A percentile compares a stretch with the other conserved stretches of the same genome.
These are phyloP conservation scores for Guyanaporus albipodus DNA, from an alignment of 768 basidiomycete species.

Conservation along the genomic window DNA sequence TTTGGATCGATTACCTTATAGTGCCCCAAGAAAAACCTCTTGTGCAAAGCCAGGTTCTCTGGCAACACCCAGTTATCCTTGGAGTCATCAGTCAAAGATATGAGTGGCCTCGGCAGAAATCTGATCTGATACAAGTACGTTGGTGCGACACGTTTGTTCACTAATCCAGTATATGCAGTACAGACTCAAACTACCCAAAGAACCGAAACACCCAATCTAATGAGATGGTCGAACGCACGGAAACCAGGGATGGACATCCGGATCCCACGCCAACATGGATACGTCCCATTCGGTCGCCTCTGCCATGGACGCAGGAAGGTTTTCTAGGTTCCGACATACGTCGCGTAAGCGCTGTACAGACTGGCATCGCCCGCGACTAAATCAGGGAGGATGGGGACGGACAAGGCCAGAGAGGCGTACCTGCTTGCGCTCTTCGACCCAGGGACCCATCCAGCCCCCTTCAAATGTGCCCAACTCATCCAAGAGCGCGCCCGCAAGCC, in stretches of 20 bases:
- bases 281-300: slow-evolving; percentile 38
- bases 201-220: too few relatives aligned
- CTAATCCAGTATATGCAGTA: too few relatives aligned
- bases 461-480: slow-evolving; percentile 22
- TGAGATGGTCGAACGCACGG: slow-evolving; percentile 32
- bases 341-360: slow-evolving; percentile 36
- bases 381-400: too few relatives aligned
- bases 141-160: too few relatives aligned
- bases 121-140: too few relatives aligned
- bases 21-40: too few relatives aligned
- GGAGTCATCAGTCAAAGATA: too few relatives aligned
- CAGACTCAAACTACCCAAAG: too few relatives aligned
- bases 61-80: too few relatives aligned
- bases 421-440: slow-evolving; percentile 45
- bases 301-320: slow-evolving; percentile 35
- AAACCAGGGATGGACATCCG: slow-evolving; percentile 49
- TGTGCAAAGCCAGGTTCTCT: too few relatives aligned
- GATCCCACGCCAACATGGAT: slow-evolving; percentile 45
- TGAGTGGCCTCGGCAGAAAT: too few relatives aligned
- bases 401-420: slow-evolving; percentile 24
- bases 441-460: slow-evolving; percentile 43
- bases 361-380: slow-evolving; percentile 29
- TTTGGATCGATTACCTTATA: too few relatives aligned
- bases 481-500: slow-evolving; percentile 44
- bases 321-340: slow-evolving; percentile 36